phyloP scores from a whole-genome alignment of 73 alveolate genomes.

The Urostyla sp. region DNA sequence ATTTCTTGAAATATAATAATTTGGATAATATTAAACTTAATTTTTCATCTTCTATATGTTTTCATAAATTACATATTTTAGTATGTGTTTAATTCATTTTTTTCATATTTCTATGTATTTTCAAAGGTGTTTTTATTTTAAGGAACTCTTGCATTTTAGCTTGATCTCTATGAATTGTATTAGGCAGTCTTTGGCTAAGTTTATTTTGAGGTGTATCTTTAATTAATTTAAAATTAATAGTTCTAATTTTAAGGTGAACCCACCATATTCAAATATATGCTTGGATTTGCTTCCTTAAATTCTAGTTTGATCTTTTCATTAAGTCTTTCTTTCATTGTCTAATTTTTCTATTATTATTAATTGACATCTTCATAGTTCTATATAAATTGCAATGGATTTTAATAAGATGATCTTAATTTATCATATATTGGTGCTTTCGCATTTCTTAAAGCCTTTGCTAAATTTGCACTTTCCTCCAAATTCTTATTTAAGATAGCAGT shows the following conservation, averaged over 20 bases:
- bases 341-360: too few species aligned
- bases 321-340: neutral
- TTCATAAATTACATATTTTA: neutral
- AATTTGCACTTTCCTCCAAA: constrained; percentile 29
- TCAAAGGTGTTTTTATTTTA: neutral
- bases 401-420: constrained; percentile 3
- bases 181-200: neutral
- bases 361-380: neutral
- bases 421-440: constrained; percentile 28
- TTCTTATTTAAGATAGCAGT: constrained; percentile 24
- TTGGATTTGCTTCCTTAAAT: neutral
- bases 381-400: neutral
- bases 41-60: neutral
- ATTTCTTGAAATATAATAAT: too few species aligned
- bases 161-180: neutral
- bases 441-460: constrained; percentile 37
- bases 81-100: neutral
- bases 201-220: neutral
- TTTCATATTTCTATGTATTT: neutral
- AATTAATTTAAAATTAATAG: neutral
- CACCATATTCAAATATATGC: neutral
- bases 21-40: neutral
- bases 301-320: too few species aligned
- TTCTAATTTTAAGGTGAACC: neutral
- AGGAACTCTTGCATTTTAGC: neutral